Evolutionary conservation across 1,284 basidiomycete species (phyloP), one percentile per base, ranked within the genome.

Genomic region (Irpex sp.): DNA sequence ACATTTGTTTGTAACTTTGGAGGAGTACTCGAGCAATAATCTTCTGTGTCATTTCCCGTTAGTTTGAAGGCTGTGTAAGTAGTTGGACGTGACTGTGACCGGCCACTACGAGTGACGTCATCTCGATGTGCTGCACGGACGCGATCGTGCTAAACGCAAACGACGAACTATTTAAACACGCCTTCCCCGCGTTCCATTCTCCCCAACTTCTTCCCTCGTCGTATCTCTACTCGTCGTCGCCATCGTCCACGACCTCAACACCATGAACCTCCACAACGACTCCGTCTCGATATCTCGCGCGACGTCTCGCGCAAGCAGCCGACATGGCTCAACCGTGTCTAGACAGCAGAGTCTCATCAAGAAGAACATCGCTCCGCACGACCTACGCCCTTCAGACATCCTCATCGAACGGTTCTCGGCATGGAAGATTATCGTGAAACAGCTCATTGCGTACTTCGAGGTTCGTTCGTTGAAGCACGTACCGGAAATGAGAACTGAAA

Each of bases 351-450:
- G 87, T 3, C 85, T 96, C 66, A 93, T 96, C 80, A 92, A 91
- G 82, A 94, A 93, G 79, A 94, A 91, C 74, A 88, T 92, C 64
- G 88, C 91, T 14, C 86, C 90, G 0, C 87, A 94, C 72, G 96
- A 98, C 79, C 84, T 98, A 63, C 86, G 89, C 63, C 96, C 96
- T 1, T 95, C 93, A 14, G 96, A 98, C 77, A 88, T 98, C 69
- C 91, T 99, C 74, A 98, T 98, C 70, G 96, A 98, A 76, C 88
- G 96, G 37, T 93, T 93, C 73, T 83, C 88, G 54, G 92, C 93
- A 0, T 96, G 94, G 94, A 96, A 96, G 77, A 87, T 86, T 58
- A 97, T 98, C 72, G 94, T 97, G 64, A 96, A 95, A 78, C 94
- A 96, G 80, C 86, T 98, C 62, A 92, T 94, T 64, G 86, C 87